A percentile compares a stretch with the other conserved stretches of the same genome.
Conservation (phyloP, 106 monocot species). For the Hemerocallis citrina region DNA sequence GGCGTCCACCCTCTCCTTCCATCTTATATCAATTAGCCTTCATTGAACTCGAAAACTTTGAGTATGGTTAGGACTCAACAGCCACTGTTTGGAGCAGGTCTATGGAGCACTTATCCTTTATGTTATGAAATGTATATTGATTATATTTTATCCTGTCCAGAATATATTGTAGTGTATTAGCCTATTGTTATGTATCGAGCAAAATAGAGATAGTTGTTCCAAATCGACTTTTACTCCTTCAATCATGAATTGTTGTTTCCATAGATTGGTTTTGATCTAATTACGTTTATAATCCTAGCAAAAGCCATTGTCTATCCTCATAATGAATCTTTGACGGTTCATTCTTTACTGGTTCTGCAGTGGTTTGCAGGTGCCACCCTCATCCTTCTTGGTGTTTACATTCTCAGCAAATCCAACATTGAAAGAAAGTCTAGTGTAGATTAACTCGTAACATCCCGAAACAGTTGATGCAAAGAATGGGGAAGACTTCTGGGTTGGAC, state of each 20-base stretch:
- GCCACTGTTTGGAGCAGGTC: neutral
- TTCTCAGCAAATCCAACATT: constrained; percentile 73
- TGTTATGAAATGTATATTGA: no score
- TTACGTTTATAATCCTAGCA: neutral
- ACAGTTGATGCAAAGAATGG: no score
- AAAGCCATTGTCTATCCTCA: neutral
- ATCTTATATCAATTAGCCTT: no score
- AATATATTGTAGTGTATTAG: no score
- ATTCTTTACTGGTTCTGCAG: constrained; percentile 17
- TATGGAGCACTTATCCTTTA: no score
- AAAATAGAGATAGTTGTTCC: neutral
- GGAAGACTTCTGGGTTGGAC: no score
- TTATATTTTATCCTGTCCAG: no score
- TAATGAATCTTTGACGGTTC: neutral
- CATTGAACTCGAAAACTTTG: no score
- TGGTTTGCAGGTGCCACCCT: constrained; percentile 76
- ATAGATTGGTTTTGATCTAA: neutral
- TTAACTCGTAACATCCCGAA: no score
- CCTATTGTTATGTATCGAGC: neutral
- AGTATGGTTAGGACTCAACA: no score
- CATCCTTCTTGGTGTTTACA: constrained; percentile 65
- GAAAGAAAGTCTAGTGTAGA: constrained; percentile 32
- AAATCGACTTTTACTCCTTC: neutral
- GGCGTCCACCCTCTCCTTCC: no score
- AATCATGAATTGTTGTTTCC: neutral